Percentiles rank a stretch among this genome's conserved stretches.
Evolutionary conservation across 345 rosid species (phyloP).

Genomic region (Streptanthus diversifolius): DNA sequence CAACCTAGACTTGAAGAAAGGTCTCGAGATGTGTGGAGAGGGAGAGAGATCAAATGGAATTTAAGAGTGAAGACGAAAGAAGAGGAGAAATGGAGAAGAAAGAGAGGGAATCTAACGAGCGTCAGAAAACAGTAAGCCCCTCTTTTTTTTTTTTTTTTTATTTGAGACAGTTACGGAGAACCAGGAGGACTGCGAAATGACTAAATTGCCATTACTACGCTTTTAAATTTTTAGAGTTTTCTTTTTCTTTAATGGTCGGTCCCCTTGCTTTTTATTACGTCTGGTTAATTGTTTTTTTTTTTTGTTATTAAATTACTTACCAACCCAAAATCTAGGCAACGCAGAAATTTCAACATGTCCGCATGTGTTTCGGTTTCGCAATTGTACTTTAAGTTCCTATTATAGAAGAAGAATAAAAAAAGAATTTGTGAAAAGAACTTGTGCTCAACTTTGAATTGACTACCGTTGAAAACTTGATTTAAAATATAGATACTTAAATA

Average conservation of each 20-base stretch:
- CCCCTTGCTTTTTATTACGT: neutral
- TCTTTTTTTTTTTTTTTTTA: neutral
- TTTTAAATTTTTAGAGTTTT: neutral
- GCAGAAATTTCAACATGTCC: neutral
- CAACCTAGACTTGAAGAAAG: neutral
- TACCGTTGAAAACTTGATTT: neutral
- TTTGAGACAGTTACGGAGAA: constrained; percentile 35
- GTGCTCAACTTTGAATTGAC: neutral
- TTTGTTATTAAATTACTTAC: neutral
- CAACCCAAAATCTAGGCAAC: constrained; percentile 3
- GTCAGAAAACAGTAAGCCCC: constrained; percentile 6
- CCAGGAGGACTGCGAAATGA: neutral
- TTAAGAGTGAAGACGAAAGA: constrained; percentile 9
- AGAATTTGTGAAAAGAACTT: neutral
- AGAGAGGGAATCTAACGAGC: constrained; percentile 27
- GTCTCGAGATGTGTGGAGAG: neutral
- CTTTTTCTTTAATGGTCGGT: neutral
- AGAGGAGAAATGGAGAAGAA: constrained; percentile 6
- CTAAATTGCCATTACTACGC: neutral
- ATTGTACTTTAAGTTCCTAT: neutral
- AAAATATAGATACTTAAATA: neutral
- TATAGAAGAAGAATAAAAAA: neutral
- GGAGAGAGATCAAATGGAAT: neutral
- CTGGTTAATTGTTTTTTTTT: neutral
- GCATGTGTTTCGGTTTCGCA: constrained; percentile 15